phyloP scores from a whole-genome alignment of 2,329 filamentous ascomycete species.

The Neonectria ditissima region DNA sequence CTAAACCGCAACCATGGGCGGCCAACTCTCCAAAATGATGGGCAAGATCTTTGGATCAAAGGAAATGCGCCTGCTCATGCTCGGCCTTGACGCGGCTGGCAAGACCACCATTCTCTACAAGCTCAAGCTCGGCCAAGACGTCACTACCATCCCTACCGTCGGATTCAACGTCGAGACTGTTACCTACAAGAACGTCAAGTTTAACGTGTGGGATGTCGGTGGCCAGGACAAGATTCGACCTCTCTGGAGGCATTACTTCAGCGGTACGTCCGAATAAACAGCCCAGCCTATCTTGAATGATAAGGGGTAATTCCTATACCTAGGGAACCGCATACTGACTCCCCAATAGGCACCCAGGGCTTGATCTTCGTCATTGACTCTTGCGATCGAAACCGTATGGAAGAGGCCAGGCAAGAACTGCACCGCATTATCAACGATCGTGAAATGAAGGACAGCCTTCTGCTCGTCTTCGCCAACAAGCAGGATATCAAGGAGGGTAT shows the following conservation, averaged over 20 bases:
- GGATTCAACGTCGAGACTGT: slow-evolving; percentile 99
- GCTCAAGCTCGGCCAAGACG: slow-evolving; percentile 97
- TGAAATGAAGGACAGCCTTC: slow-evolving; percentile 94
- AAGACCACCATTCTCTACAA: slow-evolving; percentile 99
- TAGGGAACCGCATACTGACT: slow-evolving; percentile 22
- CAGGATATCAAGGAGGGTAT: slow-evolving; percentile 89
- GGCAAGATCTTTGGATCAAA: slow-evolving; percentile 99
- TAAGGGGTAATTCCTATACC: not conserved
- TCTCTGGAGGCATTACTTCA: slow-evolving; percentile 97
- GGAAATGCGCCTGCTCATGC: slow-evolving; percentile 98
- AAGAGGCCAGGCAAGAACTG: slow-evolving; percentile 92
- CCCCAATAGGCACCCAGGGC: slow-evolving; percentile 84
- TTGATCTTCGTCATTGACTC: slow-evolving; percentile 99
- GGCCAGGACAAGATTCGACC: slow-evolving; percentile 99
- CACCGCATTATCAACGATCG: slow-evolving; percentile 98
- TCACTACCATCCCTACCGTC: slow-evolving; percentile 98
- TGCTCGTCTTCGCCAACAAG: slow-evolving; percentile 99
- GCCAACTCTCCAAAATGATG: slow-evolving; percentile 94
- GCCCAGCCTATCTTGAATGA: not conserved
- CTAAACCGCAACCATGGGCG: slow-evolving; percentile 77
- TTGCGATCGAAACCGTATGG: slow-evolving; percentile 89
- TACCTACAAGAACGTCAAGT: slow-evolving; percentile 99
- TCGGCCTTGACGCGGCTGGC: slow-evolving; percentile 96
- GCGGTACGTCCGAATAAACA: slow-evolving; percentile 60
- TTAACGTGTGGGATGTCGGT: slow-evolving; percentile 99